Evolutionary conservation across 2,329 filamentous ascomycete genomes (phyloP), one percentile per base, ranked within the genome.

Genomic region (Sarocladium kiliense): DNA sequence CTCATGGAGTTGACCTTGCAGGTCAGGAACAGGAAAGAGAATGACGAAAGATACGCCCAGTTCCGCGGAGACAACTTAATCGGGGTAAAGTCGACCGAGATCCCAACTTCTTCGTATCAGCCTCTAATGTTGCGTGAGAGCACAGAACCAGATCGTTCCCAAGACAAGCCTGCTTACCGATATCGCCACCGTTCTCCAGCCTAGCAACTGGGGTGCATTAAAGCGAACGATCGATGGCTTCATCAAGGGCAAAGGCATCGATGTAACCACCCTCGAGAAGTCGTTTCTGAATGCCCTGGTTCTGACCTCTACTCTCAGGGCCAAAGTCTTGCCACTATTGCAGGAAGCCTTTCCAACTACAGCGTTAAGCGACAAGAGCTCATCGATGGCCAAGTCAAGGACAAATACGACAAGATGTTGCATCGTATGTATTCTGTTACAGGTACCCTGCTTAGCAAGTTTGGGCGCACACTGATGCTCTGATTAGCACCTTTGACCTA

Each of bases 371-470:
- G 44, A 9, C 32, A 55, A 27, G 19, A 23, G 23, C 36, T 37
- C 47, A 61, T 62, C 23, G 26, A 61, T 18, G 14, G 3, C 12
- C 56, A 60, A 27, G 61, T 63, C 26, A 59, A 58, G 21, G 53
- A 51, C 26, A 63, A 60, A 25, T 63, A 63, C 18, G 60, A 62
- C 39, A 54, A 45, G 19, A 63, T 63, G 60, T 30, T 63, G 10
- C 61, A 63, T 27, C 44, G 44, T 47, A 27, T 10, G 44, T 18
- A 7, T 11, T 18, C 7, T 23, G n/a, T 32, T 16, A 39, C 6
- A n/a, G 18, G 7, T 39, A 10, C 36, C 36, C 36, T 39, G 7
- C 36, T n/a, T 39, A 19, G 36, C 36, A 39, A 39, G 18, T 39
- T 16, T 39, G 36, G n/a, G 36, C 36, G 7, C 12, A 39, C 36